Evolutionary conservation across 441 rosid species (phyloP).

Genomic region (Melastoma candidum): DNA sequence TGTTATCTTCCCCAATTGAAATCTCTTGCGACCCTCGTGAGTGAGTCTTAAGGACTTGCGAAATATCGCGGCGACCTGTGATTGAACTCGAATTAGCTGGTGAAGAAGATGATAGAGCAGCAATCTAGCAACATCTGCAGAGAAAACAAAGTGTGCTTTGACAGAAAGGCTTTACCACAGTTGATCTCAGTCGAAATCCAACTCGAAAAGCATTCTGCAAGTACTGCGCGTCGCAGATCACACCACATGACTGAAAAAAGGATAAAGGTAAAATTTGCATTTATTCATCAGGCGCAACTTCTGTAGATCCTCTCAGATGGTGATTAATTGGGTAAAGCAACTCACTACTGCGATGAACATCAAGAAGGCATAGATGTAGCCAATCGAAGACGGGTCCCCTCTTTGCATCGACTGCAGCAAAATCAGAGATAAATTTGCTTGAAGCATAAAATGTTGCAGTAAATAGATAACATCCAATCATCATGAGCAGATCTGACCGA

Average conservation of each 20-base stretch:
- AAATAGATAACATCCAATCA: no score
- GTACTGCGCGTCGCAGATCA: constrained; percentile 91
- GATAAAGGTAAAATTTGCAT: no score
- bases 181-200: constrained; percentile 88
- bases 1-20: constrained; percentile 78
- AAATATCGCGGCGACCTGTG: constrained; percentile 89
- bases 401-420: constrained; percentile 87
- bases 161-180: constrained; percentile 57
- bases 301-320: neutral
- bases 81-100: neutral
- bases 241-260: constrained; percentile 70
- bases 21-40: constrained; percentile 77
- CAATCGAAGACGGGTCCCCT: constrained; percentile 92
- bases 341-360: constrained; percentile 96
- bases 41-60: constrained; percentile 70
- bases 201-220: constrained; percentile 97
- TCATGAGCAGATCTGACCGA: no score
- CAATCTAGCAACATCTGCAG: no score
- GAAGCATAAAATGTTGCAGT: no score
- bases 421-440: no score
- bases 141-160: neutral
- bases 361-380: constrained; percentile 83
- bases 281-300: no score
- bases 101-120: no score
- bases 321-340: neutral